A percentile compares a stretch with the other conserved stretches of the same genome.
These are phyloP conservation scores for Pouteria campechiana DNA, from an alignment of 179 eudicot genomes.

Conservation along the genomic window DNA sequence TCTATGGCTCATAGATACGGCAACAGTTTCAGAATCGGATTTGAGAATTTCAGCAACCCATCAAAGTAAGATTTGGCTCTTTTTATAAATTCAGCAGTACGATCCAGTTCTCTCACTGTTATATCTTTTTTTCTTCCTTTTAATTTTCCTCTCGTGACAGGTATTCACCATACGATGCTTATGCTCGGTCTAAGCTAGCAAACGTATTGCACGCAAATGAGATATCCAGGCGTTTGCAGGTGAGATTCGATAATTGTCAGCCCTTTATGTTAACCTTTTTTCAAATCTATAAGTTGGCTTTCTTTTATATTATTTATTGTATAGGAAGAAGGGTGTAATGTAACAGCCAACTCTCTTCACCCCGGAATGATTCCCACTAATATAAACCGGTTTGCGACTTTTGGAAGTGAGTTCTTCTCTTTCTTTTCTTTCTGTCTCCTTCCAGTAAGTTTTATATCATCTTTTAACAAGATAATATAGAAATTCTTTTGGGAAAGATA, in stretches of 20 bases:
- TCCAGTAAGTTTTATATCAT: too few species aligned
- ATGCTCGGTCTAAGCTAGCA: slow-evolving; percentile 85
- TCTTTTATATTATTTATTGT: not conserved
- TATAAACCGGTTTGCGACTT: too few species aligned
- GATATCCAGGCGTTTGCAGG: slow-evolving; percentile 61
- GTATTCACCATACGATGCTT: slow-evolving; percentile 42
- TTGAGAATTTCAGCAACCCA: slow-evolving; percentile 56
- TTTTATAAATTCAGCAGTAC: too few species aligned
- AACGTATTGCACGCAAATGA: slow-evolving; percentile 69
- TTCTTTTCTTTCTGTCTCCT: too few species aligned
- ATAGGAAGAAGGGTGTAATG: slow-evolving; percentile 45
- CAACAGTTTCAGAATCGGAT: slow-evolving; percentile 66
- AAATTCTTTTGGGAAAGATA: too few species aligned
- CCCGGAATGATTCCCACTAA: slow-evolving; percentile 56
- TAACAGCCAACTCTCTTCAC: slow-evolving; percentile 63
- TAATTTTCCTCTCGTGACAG: slow-evolving; percentile 23
- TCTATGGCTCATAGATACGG: slow-evolving; percentile 53
- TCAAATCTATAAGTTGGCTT: not conserved
- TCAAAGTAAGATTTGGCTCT: slow-evolving; percentile 39
- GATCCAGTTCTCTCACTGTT: too few species aligned
- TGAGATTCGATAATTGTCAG: slow-evolving; percentile 4
- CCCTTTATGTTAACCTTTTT: not conserved
- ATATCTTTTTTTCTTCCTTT: too few species aligned
- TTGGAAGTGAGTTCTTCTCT: too few species aligned
- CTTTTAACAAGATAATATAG: too few species aligned